phyloP scores from a whole-genome alignment of 176 grass and related monocot species.

The Stipa capillata region DNA sequence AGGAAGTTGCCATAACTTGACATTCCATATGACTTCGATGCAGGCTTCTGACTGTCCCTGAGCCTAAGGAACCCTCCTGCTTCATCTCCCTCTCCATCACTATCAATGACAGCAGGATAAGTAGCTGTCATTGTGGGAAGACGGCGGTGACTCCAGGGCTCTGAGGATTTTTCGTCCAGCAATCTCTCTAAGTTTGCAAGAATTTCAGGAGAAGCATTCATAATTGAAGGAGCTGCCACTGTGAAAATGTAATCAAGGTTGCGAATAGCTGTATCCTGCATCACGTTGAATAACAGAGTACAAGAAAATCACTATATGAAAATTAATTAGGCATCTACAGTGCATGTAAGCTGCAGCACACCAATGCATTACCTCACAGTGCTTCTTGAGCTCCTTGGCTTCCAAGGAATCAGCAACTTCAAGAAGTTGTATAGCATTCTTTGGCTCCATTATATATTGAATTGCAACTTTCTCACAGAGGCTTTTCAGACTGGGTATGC shows the following conservation, averaged over 20 bases:
- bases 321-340: not conserved
- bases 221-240: constrained; percentile 56
- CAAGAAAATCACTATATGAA: constrained; percentile 3
- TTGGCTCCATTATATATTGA: constrained; percentile 80
- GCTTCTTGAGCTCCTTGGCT: constrained; percentile 76
- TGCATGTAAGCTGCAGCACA: not conserved
- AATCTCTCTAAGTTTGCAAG: constrained; percentile 72
- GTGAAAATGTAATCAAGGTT: constrained; percentile 99
- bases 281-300: constrained; percentile 6
- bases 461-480: constrained; percentile 93
- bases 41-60: constrained; percentile 37
- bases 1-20: constrained; percentile 59
- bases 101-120: constrained; percentile 70
- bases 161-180: constrained; percentile 68
- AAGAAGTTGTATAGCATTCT: constrained; percentile 82
- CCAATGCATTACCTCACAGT: constrained; percentile 69
- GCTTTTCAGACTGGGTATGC: constrained; percentile 67
- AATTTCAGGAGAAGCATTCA: constrained; percentile 72
- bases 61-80: constrained; percentile 34
- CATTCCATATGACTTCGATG: constrained; percentile 43
- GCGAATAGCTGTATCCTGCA: constrained; percentile 83
- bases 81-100: constrained; percentile 66
- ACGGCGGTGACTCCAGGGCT: constrained; percentile 78
- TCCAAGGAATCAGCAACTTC: constrained; percentile 95
- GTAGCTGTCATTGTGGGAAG: constrained; percentile 91